Evolutionary conservation across 1,284 basidiomycete genomes (phyloP).

Genomic region (Ceratorhiza oryzae-sativae): DNA sequence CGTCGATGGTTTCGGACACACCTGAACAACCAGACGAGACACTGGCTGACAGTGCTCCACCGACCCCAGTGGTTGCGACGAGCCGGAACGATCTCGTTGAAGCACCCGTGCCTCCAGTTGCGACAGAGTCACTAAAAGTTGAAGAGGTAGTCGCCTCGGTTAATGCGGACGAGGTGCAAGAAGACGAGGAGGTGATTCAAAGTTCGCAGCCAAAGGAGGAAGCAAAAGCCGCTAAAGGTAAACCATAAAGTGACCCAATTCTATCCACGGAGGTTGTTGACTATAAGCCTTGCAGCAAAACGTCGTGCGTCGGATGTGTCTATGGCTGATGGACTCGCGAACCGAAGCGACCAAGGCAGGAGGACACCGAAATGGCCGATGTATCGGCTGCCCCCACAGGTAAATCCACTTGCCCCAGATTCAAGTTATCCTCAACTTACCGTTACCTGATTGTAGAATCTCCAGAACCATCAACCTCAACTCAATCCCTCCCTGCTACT

Average conservation of each 20-base stretch:
- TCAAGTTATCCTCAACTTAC: conserved; percentile 8
- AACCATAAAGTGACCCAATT: neutral
- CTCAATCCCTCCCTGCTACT: conserved; percentile 51
- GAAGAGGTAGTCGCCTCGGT: neutral
- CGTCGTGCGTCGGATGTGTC: conserved; percentile 29
- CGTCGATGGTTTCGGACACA: conserved; percentile 10
- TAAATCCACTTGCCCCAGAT: neutral
- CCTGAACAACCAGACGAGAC: conserved; percentile 7
- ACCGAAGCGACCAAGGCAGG: conserved; percentile 26
- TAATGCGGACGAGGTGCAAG: neutral
- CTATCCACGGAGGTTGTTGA: neutral
- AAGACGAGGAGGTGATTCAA: conserved; percentile 17
- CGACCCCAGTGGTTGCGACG: conserved; percentile 6
- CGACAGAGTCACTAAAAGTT: neutral
- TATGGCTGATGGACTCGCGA: conserved; percentile 17
- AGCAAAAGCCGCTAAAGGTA: conserved; percentile 6
- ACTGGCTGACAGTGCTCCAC: conserved; percentile 2
- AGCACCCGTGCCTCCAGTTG: neutral
- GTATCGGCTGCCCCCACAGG: conserved; percentile 4
- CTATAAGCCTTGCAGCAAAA: neutral
- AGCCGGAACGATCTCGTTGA: neutral
- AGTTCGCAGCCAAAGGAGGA: conserved; percentile 28
- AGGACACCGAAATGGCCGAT: conserved; percentile 28
- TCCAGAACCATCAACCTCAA: conserved; percentile 45
- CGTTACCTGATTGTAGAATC: conserved; percentile 37